Percentiles rank a stretch among this genome's conserved stretches.
Conservation (phyloP, 2,329 filamentous ascomycete species). For the Nemania serpens region DNA sequence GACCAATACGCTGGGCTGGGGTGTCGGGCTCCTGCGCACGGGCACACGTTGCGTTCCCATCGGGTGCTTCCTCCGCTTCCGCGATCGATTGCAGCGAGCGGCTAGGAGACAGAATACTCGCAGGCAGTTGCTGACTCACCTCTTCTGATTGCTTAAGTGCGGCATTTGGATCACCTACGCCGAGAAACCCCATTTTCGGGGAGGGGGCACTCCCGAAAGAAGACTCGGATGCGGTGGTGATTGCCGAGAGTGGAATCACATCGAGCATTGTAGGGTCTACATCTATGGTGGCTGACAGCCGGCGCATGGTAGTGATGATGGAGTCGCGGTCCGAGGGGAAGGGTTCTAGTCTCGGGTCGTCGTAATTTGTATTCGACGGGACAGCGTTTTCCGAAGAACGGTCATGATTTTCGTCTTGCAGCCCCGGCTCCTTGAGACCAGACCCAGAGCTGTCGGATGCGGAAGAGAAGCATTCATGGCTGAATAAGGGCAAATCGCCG, state of each 20-base stretch:
- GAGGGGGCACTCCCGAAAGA: conserved; percentile 1
- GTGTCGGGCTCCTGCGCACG: not conserved
- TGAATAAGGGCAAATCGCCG: conserved; percentile 32
- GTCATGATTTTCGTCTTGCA: conserved; percentile 2
- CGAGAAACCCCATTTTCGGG: not conserved
- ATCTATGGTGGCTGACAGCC: conserved; percentile 38
- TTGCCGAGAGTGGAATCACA: conserved; percentile 26
- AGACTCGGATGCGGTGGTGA: conserved; percentile 16
- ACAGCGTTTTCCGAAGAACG: not conserved
- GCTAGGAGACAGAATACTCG: conserved; percentile 13
- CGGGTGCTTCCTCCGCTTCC: conserved; percentile 33
- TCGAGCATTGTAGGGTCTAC: conserved; percentile 35
- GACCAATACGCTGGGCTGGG: conserved; percentile 28
- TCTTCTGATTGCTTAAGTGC: conserved; percentile 5
- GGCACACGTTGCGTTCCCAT: not conserved
- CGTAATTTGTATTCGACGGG: conserved; percentile 31
- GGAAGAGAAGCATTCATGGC: conserved; percentile 36
- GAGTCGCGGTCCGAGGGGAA: conserved; percentile 40
- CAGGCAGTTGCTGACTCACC: not conserved
- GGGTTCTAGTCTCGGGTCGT: conserved; percentile 38
- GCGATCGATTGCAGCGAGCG: conserved; percentile 34
- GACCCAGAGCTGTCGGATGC: conserved; percentile 17
- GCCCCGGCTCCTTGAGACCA: not conserved
- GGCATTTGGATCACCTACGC: conserved; percentile 1
- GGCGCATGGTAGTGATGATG: conserved; percentile 40